Base-by-base conservation (phyloP, 2,329 filamentous ascomycete genomes). In the Geosmithia flava region DNA sequence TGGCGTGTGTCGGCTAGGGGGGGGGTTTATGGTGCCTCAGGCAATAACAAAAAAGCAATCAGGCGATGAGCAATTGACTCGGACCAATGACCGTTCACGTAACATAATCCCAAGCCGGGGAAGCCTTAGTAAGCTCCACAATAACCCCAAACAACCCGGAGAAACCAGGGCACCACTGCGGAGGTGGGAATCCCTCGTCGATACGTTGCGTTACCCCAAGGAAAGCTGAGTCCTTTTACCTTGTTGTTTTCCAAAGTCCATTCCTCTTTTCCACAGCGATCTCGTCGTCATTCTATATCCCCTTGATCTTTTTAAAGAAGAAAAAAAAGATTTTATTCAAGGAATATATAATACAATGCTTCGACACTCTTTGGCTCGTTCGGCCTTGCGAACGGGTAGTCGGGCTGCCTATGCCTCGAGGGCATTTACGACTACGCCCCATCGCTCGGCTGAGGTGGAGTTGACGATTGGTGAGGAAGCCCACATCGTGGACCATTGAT, bases 401-500 rank as follows among this genome's bases (percentile, higher is more conserved):
- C 74, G 72, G 62, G 70, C 70, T 62, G 70, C 68, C 66, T 70
- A 68, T 65, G 78, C 78, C 69, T 75, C 81, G 67, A 82, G 89
- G 71, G 73, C 85, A 61, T 95, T 98, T 75, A 79, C 85, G 69
- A 85, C 83, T 60, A 89, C 87, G 57, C 70, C 78, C 62, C 80
- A 78, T 69, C 81, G 88, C 68, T 79, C 79, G 59, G 91, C 89
- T 59, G 89, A 97, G 75, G 90, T 98, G 63, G 89, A 96, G 78
- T 81, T 98, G 68, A 98, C 91, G 63, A 81, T 96, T 75, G 88
- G 87, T 94, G 61, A 63, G n/a, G n/a, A n/a, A n/a, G 63, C 58
- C 54, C 50, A 55, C 53, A 11, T 37, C 33, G 11, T 16, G 11
- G 33, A 3, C 33, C 33, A 37, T 37, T 37, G 33, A 37, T 53